Conservation (phyloP, 179 eudicot genomes). For the Nepenthes alata region DNA sequence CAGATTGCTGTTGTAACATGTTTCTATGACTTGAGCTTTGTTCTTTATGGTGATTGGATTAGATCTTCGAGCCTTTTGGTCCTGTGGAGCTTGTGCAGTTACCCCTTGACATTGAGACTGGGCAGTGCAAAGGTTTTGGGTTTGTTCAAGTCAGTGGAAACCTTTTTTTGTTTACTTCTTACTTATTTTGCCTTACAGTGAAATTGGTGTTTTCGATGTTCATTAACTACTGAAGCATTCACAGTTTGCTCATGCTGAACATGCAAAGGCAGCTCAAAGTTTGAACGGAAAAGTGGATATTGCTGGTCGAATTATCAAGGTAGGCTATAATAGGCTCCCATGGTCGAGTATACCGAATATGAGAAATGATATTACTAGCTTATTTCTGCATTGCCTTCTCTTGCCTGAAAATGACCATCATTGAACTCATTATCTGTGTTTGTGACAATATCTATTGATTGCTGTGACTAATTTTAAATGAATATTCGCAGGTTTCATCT, state of each 20-base stretch:
- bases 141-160: slow-evolving; percentile 68
- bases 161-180: neutral
- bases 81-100: slow-evolving; percentile 90
- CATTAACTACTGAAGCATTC: slow-evolving; percentile 7
- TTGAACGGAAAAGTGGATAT: slow-evolving; percentile 80
- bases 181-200: neutral
- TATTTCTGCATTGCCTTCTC: neutral
- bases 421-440: neutral
- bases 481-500: slow-evolving; percentile 53
- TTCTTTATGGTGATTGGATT: slow-evolving; percentile 9
- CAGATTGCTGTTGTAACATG: neutral
- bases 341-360: too few relatives aligned
- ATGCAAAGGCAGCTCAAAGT: slow-evolving; percentile 70
- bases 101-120: slow-evolving; percentile 65
- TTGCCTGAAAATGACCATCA: neutral
- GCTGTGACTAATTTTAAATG: neutral
- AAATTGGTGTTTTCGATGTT: neutral
- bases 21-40: neutral
- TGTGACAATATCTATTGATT: neutral
- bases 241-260: slow-evolving; percentile 86
- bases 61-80: slow-evolving; percentile 94
- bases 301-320: slow-evolving; percentile 89
- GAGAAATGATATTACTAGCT: neutral
- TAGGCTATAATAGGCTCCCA: slow-evolving; percentile 2
- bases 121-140: slow-evolving; percentile 90